Percentiles rank a stretch among this genome's conserved stretches.
Evolutionary conservation across 192 early-diverging fungal genomes (phyloP).

Genomic region (Piromyces finnis): DNA sequence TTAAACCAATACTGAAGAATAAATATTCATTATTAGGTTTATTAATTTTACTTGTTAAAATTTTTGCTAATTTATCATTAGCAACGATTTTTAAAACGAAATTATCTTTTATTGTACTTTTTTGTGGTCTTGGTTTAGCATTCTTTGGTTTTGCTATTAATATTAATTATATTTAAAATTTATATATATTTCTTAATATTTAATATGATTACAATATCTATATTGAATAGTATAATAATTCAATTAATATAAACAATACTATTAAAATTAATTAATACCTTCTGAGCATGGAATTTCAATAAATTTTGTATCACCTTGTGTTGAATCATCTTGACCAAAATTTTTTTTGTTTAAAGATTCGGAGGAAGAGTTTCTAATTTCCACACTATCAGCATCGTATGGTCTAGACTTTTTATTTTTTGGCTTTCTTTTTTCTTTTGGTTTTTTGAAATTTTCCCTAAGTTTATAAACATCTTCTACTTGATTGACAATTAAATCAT

Average conservation of each 20-base stretch:
- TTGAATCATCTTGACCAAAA: not conserved
- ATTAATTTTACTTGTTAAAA: not conserved
- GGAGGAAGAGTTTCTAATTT: not conserved
- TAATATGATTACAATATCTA: no score
- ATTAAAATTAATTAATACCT: not conserved
- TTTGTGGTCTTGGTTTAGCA: not conserved
- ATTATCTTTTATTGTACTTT: not conserved
- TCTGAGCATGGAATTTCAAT: not conserved
- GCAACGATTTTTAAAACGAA: not conserved
- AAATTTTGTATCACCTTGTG: not conserved
- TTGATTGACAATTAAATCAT: not conserved
- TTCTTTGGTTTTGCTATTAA: not conserved
- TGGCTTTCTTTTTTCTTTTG: not conserved
- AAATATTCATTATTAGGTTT: not conserved
- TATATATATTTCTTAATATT: no score
- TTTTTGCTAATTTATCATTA: not conserved
- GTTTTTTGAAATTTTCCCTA: not conserved
- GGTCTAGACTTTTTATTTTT: not conserved
- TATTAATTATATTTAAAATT: no score
- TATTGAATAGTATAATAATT: no score
- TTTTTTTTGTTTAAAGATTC: not conserved
- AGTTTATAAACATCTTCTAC: not conserved
- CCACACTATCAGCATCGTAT: not conserved
- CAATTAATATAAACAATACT: no score
- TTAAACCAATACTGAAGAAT: not conserved